These are phyloP conservation scores for Capronia coronata DNA, from an alignment of 2,329 filamentous ascomycete species.

Conservation along the genomic window DNA sequence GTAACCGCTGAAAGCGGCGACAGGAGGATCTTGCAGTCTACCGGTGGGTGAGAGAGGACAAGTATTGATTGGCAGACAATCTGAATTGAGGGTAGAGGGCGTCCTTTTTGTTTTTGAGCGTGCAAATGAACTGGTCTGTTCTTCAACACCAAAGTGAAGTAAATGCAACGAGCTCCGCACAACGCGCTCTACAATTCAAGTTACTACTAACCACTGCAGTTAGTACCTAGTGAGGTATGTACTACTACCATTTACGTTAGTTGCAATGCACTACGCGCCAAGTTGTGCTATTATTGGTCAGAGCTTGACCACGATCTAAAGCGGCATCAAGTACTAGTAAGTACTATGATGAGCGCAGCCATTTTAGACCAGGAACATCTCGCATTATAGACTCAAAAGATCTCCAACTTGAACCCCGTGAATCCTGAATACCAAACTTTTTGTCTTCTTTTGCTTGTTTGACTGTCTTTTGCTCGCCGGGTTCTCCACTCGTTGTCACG, in stretches of 20 bases:
- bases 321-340: background rate
- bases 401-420: background rate
- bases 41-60: too few relatives aligned
- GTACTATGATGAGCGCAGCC: too few relatives aligned
- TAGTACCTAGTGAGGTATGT: too few relatives aligned
- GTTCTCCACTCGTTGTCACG: too few relatives aligned
- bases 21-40: background rate
- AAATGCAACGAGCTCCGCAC: background rate
- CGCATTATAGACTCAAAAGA: background rate
- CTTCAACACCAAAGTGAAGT: background rate
- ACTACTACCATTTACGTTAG: background rate
- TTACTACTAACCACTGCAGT: too few relatives aligned
- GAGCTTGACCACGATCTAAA: background rate
- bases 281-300: background rate
- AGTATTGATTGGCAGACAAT: too few relatives aligned
- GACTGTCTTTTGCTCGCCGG: too few relatives aligned
- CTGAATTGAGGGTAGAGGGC: background rate
- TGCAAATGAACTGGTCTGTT: background rate
- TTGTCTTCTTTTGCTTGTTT: background rate
- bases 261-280: background rate
- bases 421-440: background rate
- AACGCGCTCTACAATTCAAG: background rate
- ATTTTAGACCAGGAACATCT: conserved; percentile 1
- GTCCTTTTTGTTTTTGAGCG: background rate
- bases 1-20: background rate